Evolutionary conservation across 306 rosid species (phyloP).

Genomic region (Quercus agrifolia): DNA sequence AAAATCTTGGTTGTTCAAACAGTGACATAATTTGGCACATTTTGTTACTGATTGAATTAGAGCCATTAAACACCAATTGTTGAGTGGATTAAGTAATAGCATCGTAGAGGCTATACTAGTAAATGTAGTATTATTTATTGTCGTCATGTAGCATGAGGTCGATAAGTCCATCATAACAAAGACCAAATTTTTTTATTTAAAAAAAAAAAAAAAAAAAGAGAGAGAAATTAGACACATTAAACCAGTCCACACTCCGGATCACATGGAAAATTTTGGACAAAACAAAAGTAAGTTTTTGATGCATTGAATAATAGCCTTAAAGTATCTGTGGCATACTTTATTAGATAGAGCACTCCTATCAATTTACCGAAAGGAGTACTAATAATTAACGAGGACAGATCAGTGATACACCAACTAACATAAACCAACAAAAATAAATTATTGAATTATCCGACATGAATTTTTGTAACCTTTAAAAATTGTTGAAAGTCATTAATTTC

Average conservation of each 20-base stretch:
- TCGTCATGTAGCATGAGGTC: fast-evolving
- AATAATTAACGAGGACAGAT: neutral
- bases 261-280: too few species aligned
- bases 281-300: neutral
- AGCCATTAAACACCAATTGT: too few species aligned
- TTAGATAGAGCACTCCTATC: neutral
- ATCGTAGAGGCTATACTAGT: too few species aligned
- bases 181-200: too few species aligned
- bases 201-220: too few species aligned
- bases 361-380: neutral
- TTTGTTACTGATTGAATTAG: too few species aligned
- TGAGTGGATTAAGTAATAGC: too few species aligned
- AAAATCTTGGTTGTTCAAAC: neutral
- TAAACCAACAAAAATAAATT: neutral
- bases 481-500: neutral
- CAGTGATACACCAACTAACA: neutral
- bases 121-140: too few species aligned
- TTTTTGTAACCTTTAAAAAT: neutral
- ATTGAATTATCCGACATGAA: neutral
- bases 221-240: too few species aligned
- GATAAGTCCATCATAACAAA: fast-evolving
- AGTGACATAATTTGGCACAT: too few species aligned
- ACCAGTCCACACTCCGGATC: too few species aligned
- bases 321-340: too few species aligned
- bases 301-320: neutral